phyloP scores from a whole-genome alignment of 2,329 filamentous ascomycete genomes.

The Anthostomella pinea region DNA sequence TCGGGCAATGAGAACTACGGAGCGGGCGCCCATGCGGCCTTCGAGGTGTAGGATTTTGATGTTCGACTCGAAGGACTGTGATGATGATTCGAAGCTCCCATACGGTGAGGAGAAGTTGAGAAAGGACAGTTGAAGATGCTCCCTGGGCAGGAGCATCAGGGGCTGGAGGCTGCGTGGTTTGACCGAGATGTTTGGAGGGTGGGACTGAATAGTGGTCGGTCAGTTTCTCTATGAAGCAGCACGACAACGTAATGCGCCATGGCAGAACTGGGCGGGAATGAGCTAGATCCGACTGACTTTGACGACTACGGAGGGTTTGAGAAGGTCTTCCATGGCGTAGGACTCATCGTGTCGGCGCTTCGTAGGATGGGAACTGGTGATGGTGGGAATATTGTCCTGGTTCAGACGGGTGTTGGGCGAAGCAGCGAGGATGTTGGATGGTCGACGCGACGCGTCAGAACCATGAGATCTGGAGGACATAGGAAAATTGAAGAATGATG shows the following conservation, averaged over 20 bases:
- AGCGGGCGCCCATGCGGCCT: conserved; percentile 52
- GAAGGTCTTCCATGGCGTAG: conserved; percentile 48
- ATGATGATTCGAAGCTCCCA: conserved; percentile 49
- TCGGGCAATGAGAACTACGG: conserved; percentile 60
- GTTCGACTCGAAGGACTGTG: conserved; percentile 58
- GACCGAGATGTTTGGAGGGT: conserved; percentile 50
- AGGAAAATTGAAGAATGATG: conserved; percentile 14
- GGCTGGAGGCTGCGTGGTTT: conserved; percentile 57
- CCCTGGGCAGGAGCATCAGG: conserved; percentile 60
- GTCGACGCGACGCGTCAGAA: conserved; percentile 50
- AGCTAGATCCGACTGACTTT: conserved; percentile 43
- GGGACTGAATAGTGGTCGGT: conserved; percentile 40
- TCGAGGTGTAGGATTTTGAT: conserved; percentile 64
- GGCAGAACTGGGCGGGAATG: too few relatives aligned
- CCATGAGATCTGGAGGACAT: conserved; percentile 33
- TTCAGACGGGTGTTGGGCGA: conserved; percentile 39
- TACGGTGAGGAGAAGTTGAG: conserved; percentile 55
- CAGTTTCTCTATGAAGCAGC: too few relatives aligned
- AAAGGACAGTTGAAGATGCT: conserved; percentile 57
- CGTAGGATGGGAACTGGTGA: conserved; percentile 24
- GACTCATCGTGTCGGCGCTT: conserved; percentile 38
- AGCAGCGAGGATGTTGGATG: conserved; percentile 36
- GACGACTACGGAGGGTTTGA: conserved; percentile 50
- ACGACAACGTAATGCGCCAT: too few relatives aligned
- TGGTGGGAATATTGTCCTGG: conserved; percentile 29